These are phyloP conservation scores for Platismatia glauca DNA, from an alignment of 495 filamentous ascomycete species.

Conservation along the genomic window DNA sequence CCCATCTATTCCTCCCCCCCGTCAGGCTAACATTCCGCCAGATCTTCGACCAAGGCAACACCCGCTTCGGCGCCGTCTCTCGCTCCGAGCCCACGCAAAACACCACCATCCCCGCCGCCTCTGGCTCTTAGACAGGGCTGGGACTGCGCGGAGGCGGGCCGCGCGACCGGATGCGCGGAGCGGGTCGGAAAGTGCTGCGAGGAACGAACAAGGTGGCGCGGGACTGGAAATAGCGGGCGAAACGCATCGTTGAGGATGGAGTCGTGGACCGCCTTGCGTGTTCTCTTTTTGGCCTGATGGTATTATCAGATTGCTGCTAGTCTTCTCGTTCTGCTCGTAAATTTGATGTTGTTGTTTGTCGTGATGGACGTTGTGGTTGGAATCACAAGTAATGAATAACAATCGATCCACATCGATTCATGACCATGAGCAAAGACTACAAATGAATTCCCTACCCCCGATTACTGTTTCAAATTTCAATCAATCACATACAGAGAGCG, in stretches of 20 bases:
- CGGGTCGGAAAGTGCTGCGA: background rate
- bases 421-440: background rate
- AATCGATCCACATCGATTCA: background rate
- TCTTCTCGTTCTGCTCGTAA: background rate
- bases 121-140: conserved; percentile 4
- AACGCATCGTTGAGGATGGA: background rate
- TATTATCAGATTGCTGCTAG: background rate
- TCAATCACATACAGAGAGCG: background rate
- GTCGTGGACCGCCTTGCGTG: too few relatives aligned
- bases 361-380: background rate
- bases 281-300: background rate
- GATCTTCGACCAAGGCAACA: conserved; percentile 71
- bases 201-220: background rate
- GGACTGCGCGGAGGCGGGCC: background rate
- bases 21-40: conserved; percentile 26
- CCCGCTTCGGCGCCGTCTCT: conserved; percentile 59
- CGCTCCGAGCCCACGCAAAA: conserved; percentile 44
- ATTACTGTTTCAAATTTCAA: background rate
- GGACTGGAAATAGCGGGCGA: background rate
- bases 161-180: background rate
- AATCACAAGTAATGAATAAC: background rate
- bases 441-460: background rate
- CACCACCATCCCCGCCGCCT: conserved; percentile 17
- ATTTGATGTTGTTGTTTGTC: too few relatives aligned
- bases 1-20: too few relatives aligned